Evolutionary conservation across 2,329 filamentous ascomycete genomes (phyloP).

Genomic region (Rugonectria rugulosa): DNA sequence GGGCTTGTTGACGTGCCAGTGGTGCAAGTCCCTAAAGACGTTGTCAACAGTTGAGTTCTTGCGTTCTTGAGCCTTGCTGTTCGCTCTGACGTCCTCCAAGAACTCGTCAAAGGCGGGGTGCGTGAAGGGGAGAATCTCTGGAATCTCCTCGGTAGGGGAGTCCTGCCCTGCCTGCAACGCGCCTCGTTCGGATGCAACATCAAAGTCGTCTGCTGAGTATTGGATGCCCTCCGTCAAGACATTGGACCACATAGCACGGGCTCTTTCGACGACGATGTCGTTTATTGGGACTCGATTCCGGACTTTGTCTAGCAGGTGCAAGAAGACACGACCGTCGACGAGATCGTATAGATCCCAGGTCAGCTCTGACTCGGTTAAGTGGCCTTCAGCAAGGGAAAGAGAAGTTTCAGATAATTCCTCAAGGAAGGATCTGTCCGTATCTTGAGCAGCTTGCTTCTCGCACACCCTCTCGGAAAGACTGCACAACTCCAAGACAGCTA

Average conservation of each 20-base stretch:
- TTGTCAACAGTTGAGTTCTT: slow-evolving; percentile 40
- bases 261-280: slow-evolving; percentile 8
- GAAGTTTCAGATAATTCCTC: slow-evolving; percentile 32
- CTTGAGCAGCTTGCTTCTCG: not conserved
- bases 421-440: slow-evolving; percentile 9
- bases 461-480: slow-evolving; percentile 27
- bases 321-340: slow-evolving; percentile 43
- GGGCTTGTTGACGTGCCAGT: slow-evolving; percentile 70
- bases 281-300: slow-evolving; percentile 1
- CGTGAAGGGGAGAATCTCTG: slow-evolving; percentile 50
- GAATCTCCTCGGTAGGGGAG: not conserved
- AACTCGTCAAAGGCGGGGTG: slow-evolving; percentile 56
- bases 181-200: not conserved
- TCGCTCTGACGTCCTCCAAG: slow-evolving; percentile 52
- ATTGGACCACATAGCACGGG: slow-evolving; percentile 2
- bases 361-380: not conserved
- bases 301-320: slow-evolving; percentile 27
- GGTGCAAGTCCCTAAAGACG: slow-evolving; percentile 56
- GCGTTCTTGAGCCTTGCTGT: slow-evolving; percentile 39
- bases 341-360: slow-evolving; percentile 44
- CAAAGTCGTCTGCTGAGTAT: not conserved
- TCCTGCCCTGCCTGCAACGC: not conserved
- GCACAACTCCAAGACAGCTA: slow-evolving; percentile 14
- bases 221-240: not conserved
- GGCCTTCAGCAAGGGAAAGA: slow-evolving; percentile 24